Percentiles rank a stretch among this genome's conserved stretches.
Evolutionary conservation across 257 asterid species (phyloP).

Genomic region (Leonotis leonurus): DNA sequence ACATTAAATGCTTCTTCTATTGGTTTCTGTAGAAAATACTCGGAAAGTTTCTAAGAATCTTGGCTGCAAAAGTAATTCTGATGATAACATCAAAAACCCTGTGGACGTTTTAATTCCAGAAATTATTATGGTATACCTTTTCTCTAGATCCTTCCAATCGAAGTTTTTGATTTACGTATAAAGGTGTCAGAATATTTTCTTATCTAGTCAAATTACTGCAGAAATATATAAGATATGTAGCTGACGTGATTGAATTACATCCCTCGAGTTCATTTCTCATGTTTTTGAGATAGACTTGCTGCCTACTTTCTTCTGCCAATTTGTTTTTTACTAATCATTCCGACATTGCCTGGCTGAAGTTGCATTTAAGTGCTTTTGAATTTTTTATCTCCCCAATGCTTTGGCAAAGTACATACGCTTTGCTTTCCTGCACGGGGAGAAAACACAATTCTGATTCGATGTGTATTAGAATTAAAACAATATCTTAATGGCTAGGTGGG

Average conservation of each 20-base stretch:
- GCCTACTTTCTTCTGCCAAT: background rate
- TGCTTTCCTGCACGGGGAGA: constrained; percentile 2
- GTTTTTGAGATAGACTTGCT: background rate
- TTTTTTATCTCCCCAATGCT: background rate
- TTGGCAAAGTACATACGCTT: background rate
- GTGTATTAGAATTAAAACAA: constrained; percentile 2
- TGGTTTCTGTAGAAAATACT: constrained; percentile 62
- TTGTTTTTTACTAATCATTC: background rate
- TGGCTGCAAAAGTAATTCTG: constrained; percentile 46
- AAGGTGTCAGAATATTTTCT: background rate
- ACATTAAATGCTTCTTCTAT: constrained; percentile 23
- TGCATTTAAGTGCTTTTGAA: background rate
- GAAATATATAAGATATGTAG: background rate
- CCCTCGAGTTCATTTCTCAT: constrained; percentile 1
- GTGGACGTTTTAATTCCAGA: constrained; percentile 96
- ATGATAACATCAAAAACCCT: constrained; percentile 36
- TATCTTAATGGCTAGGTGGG: background rate
- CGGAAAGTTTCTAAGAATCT: constrained; percentile 71
- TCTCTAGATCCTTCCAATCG: constrained; percentile 16
- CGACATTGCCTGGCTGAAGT: background rate
- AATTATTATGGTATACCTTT: constrained; percentile 61
- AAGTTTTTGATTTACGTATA: constrained; percentile 1
- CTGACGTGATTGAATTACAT: constrained; percentile 4
- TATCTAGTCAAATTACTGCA: background rate
- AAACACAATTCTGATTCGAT: background rate